A percentile compares a stretch with the other conserved stretches of the same genome.
Evolutionary conservation across 2,329 filamentous ascomycete genomes (phyloP).

Genomic region (Cordyceps militaris): DNA sequence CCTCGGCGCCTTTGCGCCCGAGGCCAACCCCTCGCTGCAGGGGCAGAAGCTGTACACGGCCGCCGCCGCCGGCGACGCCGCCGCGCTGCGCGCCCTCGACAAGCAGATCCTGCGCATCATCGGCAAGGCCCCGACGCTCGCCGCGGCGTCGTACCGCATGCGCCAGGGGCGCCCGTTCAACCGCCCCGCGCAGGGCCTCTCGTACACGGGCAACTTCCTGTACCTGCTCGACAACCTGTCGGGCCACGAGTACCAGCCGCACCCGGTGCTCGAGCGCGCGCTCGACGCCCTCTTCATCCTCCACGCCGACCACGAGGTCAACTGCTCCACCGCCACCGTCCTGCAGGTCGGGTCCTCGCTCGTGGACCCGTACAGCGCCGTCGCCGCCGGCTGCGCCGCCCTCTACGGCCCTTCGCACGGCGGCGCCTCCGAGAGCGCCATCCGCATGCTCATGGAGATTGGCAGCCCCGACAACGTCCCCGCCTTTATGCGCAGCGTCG

Average conservation of each 20-base stretch:
- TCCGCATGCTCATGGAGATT: slow-evolving; percentile 46
- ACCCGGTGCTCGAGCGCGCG: slow-evolving; percentile 42
- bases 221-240: slow-evolving; percentile 47
- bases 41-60: slow-evolving; percentile 44
- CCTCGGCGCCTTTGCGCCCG: slow-evolving; percentile 41
- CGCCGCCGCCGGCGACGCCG: slow-evolving; percentile 34
- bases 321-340: slow-evolving; percentile 48
- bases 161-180: slow-evolving; percentile 45
- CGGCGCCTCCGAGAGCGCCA: slow-evolving; percentile 51
- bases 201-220: slow-evolving; percentile 49
- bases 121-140: slow-evolving; percentile 43
- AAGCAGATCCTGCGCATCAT: slow-evolving; percentile 47
- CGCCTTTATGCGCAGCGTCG: slow-evolving; percentile 41
- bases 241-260: slow-evolving; percentile 38
- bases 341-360: slow-evolving; percentile 50
- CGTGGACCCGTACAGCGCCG: slow-evolving; percentile 48
- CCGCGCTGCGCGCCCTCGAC: slow-evolving; percentile 38
- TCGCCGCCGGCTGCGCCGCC: slow-evolving; percentile 45
- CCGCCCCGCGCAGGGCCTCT: slow-evolving; percentile 38
- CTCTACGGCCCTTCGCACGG: slow-evolving; percentile 52
- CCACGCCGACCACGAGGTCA: slow-evolving; percentile 53
- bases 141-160: slow-evolving; percentile 46
- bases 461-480: slow-evolving; percentile 44
- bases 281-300: slow-evolving; percentile 49
- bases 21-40: slow-evolving; percentile 42